Percentiles rank a stretch among this genome's conserved stretches.
Evolutionary conservation across 1,284 basidiomycete species (phyloP).

Genomic region (Cutaneotrichosporon cavernicola): DNA sequence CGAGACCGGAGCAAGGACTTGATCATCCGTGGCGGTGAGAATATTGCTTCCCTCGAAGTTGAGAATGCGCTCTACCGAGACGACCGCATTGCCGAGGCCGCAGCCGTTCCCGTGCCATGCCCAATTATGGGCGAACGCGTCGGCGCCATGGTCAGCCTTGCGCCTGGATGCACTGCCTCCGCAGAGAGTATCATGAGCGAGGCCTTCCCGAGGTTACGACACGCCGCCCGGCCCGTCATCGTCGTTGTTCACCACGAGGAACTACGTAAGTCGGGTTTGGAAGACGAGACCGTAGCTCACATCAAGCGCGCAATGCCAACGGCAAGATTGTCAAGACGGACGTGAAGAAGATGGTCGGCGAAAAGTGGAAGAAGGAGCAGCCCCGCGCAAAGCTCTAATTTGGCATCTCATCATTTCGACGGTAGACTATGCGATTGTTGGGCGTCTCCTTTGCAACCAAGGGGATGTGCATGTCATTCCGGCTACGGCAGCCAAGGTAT

Average conservation of each 20-base stretch:
- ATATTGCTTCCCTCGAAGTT: conserved; percentile 41
- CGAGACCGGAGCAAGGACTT: conserved; percentile 43
- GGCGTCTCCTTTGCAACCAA: neutral
- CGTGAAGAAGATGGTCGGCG: conserved; percentile 25
- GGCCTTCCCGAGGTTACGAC: conserved; percentile 18
- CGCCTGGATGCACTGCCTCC: conserved; percentile 5
- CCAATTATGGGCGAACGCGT: conserved; percentile 43
- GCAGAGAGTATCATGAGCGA: conserved; percentile 13
- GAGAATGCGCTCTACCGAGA: conserved; percentile 45
- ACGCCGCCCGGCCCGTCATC: conserved; percentile 22
- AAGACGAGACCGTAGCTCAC: neutral
- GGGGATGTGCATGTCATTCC: too few species aligned
- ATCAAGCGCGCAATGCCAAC: conserved; percentile 20
- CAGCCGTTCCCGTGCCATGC: conserved; percentile 43
- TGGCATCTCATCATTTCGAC: neutral
- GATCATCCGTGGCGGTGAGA: conserved; percentile 50
- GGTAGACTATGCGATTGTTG: conserved; percentile 3
- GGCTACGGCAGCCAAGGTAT: too few species aligned
- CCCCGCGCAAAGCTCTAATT: conserved; percentile 17
- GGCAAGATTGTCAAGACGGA: conserved; percentile 23
- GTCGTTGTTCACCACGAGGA: conserved; percentile 16
- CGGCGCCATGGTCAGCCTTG: conserved; percentile 39
- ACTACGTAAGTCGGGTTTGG: conserved; percentile 21
- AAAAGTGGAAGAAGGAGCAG: conserved; percentile 29
- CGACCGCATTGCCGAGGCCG: conserved; percentile 38